phyloP scores from a whole-genome alignment of 306 rosid genomes.

The Pterocarpus santalinus region DNA sequence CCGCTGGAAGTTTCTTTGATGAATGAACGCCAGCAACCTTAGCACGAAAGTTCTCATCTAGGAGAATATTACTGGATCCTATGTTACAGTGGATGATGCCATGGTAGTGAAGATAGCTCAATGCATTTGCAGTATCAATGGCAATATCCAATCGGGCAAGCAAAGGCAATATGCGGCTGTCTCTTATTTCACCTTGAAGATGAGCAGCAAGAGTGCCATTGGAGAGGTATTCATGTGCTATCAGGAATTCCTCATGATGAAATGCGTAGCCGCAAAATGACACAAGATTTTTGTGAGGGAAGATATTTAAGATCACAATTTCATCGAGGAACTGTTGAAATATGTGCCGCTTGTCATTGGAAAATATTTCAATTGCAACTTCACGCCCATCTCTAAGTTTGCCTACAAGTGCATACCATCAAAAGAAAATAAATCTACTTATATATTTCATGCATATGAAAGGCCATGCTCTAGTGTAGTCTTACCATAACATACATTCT shows the following conservation, averaged over 20 bases:
- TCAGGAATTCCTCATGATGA: conserved; percentile 5
- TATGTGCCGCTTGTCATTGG: not conserved
- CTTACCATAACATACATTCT: conserved; percentile 9
- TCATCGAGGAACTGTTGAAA: conserved; percentile 29
- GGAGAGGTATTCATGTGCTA: conserved; percentile 37
- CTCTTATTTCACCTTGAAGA: conserved; percentile 5
- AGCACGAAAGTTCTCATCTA: conserved; percentile 35
- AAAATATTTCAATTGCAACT: conserved; percentile 19
- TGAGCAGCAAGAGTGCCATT: conserved; percentile 42
- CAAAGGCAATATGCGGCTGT: not conserved
- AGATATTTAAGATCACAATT: not conserved
- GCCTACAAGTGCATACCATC: conserved; percentile 10
- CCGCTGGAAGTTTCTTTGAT: conserved; percentile 33
- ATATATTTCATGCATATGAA: not conserved
- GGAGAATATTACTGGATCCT: conserved; percentile 38
- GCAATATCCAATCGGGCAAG: conserved; percentile 38
- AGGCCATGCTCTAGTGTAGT: not conserved
- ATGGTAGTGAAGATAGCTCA: conserved; percentile 35
- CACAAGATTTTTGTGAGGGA: conserved; percentile 44
- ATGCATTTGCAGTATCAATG: conserved; percentile 43
- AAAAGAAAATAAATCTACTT: not conserved
- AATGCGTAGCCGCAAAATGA: conserved; percentile 17
- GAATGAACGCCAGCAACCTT: conserved; percentile 13
- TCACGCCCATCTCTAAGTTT: conserved; percentile 39
- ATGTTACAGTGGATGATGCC: conserved; percentile 42